Evolutionary conservation across 2,329 filamentous ascomycete genomes (phyloP).

Genomic region (Cladosporium sp.): DNA sequence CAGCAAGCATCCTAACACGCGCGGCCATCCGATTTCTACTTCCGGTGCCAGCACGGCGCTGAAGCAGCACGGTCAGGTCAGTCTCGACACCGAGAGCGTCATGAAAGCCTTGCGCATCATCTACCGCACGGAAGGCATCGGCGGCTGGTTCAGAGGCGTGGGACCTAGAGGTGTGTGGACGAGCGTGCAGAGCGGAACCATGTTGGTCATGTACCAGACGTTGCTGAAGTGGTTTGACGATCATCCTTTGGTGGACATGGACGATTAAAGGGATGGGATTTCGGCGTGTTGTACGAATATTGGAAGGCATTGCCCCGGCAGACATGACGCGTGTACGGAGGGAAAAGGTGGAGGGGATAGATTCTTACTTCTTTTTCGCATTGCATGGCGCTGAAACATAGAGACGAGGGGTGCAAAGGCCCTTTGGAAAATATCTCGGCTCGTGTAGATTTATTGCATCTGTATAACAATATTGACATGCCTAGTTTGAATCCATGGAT

Average conservation of each 20-base stretch:
- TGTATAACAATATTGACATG: neutral
- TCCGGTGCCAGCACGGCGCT: slow-evolving; percentile 82
- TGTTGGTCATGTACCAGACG: slow-evolving; percentile 92
- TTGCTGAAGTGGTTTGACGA: slow-evolving; percentile 70
- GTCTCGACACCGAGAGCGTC: slow-evolving; percentile 84
- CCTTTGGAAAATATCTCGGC: slow-evolving; percentile 5
- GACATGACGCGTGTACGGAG: too few species aligned
- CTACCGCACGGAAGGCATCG: slow-evolving; percentile 80
- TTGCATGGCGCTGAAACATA: slow-evolving; percentile 6
- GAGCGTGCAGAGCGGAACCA: slow-evolving; percentile 91
- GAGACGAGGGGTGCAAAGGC: too few species aligned
- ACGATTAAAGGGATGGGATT: neutral
- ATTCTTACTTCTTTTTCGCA: neutral
- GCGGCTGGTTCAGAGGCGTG: slow-evolving; percentile 90
- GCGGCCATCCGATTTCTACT: slow-evolving; percentile 61
- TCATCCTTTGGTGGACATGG: slow-evolving; percentile 34
- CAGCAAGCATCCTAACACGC: slow-evolving; percentile 15
- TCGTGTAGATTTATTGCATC: slow-evolving; percentile 7
- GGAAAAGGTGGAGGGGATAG: too few species aligned
- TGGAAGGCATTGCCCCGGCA: neutral
- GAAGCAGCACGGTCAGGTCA: slow-evolving; percentile 68
- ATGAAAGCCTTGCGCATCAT: slow-evolving; percentile 77
- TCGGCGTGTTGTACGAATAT: slow-evolving; percentile 3
- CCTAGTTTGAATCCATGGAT: too few species aligned
- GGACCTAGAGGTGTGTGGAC: slow-evolving; percentile 94